These are phyloP conservation scores for Nelumbo lutea DNA, from an alignment of 164 flowering plant genomes.

Conservation along the genomic window DNA sequence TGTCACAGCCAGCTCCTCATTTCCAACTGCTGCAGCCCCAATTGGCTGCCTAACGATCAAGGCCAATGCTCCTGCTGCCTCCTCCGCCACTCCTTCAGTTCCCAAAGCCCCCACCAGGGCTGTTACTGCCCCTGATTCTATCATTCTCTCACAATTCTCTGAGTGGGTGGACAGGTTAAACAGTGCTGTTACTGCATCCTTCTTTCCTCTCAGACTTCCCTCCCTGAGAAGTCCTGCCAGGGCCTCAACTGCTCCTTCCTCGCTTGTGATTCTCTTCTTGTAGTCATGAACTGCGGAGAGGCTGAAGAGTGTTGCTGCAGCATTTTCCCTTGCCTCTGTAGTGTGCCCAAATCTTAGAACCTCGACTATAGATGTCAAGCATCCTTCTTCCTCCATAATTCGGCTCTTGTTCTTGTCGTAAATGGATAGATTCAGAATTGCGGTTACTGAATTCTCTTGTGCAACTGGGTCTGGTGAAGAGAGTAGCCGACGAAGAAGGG, in stretches of 20 bases:
- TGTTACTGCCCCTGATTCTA: conserved; percentile 63
- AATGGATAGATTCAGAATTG: conserved; percentile 85
- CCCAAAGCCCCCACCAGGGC: conserved; percentile 60
- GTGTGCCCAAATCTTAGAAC: conserved; percentile 71
- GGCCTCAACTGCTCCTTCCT: conserved; percentile 72
- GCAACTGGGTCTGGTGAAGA: conserved; percentile 51
- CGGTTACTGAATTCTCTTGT: conserved; percentile 95
- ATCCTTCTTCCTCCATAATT: conserved; percentile 79
- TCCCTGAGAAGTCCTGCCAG: conserved; percentile 47
- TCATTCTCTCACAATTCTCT: conserved; percentile 61
- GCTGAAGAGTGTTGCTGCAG: conserved; percentile 96
- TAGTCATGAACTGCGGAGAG: conserved; percentile 86
- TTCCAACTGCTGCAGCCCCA: conserved; percentile 71
- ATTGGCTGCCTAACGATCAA: conserved; percentile 66
- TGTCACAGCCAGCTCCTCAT: conserved; percentile 58
- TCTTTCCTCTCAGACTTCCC: conserved; percentile 72
- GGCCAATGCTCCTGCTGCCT: conserved; percentile 85
- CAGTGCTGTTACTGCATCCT: conserved; percentile 90
- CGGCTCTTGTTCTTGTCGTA: conserved; percentile 72
- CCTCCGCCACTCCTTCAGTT: conserved; percentile 80
- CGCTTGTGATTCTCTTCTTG: conserved; percentile 70
- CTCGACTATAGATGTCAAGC: conserved; percentile 58
- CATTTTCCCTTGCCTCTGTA: conserved; percentile 83
- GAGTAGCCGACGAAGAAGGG: conserved; percentile 62
- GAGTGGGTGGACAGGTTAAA: conserved; percentile 76